Evolutionary conservation across 23 red algal species (phyloP).

Genomic region (Gracilaria domingensis): DNA sequence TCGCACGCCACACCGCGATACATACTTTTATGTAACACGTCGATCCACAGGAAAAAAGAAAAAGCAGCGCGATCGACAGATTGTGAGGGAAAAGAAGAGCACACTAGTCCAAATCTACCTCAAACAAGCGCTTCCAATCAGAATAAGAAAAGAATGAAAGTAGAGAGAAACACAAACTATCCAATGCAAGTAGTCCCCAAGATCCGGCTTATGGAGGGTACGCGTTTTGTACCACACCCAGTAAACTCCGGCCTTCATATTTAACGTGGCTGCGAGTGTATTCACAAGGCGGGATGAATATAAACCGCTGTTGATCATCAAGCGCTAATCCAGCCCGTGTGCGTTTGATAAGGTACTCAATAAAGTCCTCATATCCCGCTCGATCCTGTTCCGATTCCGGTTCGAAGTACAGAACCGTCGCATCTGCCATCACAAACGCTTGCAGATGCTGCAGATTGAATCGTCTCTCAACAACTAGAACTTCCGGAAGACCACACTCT

Average conservation of each 20-base stretch:
- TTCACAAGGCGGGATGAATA: slow-evolving; percentile 99
- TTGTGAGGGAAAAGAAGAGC: not conserved
- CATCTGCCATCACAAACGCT: slow-evolving; percentile 94
- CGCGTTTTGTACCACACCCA: slow-evolving; percentile 95
- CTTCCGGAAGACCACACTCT: slow-evolving; percentile 72
- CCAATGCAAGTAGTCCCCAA: not conserved
- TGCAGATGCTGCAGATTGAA: slow-evolving; percentile 97
- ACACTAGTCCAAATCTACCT: not conserved
- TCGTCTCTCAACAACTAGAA: slow-evolving; percentile 94
- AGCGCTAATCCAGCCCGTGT: slow-evolving; percentile 93
- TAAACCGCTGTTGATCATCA: slow-evolving; percentile 93
- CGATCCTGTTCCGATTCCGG: slow-evolving; percentile 85
- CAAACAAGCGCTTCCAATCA: not conserved
- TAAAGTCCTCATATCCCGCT: slow-evolving; percentile 91
- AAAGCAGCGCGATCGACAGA: not conserved
- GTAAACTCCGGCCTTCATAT: slow-evolving; percentile 82
- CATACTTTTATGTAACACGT: not conserved
- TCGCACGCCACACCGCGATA: not conserved
- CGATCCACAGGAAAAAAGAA: not conserved
- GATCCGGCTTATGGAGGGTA: slow-evolving; percentile 69
- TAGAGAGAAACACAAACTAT: not conserved
- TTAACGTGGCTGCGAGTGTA: slow-evolving; percentile 77
- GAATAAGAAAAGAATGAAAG: slow-evolving; percentile 1
- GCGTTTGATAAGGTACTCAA: slow-evolving; percentile 94
- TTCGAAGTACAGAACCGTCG: slow-evolving; percentile 97